These are phyloP conservation scores for Podospora pseudopauciseta DNA, from an alignment of 495 filamentous ascomycete species.

Conservation along the genomic window DNA sequence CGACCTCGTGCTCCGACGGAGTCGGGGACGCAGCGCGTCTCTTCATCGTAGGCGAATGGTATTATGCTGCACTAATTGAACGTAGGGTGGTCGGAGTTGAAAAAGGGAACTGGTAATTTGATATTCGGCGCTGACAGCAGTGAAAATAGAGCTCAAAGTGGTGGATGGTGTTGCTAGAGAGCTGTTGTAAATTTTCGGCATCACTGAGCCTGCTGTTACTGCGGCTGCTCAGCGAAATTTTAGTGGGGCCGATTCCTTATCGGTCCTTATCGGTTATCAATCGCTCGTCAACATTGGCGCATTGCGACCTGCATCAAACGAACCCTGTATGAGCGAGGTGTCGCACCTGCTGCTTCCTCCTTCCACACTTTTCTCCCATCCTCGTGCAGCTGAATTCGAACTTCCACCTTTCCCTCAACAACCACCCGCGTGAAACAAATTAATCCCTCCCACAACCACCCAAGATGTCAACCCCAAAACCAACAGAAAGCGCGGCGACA, in stretches of 20 bases:
- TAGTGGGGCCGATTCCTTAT: slow-evolving; percentile 26
- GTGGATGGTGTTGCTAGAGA: not conserved
- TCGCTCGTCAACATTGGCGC: slow-evolving; percentile 10
- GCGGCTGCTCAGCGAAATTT: slow-evolving; percentile 16
- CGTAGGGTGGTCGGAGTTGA: not conserved
- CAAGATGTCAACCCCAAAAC: not conserved
- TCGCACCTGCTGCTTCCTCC: not conserved
- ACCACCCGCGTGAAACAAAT: not conserved
- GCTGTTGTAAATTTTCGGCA: slow-evolving; percentile 7
- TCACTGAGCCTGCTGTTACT: not conserved
- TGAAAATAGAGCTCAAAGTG: not conserved
- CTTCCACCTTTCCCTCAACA: not conserved
- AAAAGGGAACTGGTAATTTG: not conserved
- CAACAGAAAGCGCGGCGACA: slow-evolving; percentile 21
- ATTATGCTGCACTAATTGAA: slow-evolving; percentile 5
- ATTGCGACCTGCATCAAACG: not conserved
- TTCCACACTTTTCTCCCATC: not conserved
- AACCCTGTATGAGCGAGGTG: not conserved
- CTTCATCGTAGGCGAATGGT: slow-evolving; percentile 26
- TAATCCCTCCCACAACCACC: not conserved
- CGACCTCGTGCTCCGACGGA: slow-evolving; percentile 83
- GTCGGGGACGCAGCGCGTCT: slow-evolving; percentile 72
- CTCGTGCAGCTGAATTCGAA: not conserved
- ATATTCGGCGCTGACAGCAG: not conserved
- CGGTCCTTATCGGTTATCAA: slow-evolving; percentile 19